phyloP scores from a whole-genome alignment of 352 stramenopile species.

The Phytophthora sp. region DNA sequence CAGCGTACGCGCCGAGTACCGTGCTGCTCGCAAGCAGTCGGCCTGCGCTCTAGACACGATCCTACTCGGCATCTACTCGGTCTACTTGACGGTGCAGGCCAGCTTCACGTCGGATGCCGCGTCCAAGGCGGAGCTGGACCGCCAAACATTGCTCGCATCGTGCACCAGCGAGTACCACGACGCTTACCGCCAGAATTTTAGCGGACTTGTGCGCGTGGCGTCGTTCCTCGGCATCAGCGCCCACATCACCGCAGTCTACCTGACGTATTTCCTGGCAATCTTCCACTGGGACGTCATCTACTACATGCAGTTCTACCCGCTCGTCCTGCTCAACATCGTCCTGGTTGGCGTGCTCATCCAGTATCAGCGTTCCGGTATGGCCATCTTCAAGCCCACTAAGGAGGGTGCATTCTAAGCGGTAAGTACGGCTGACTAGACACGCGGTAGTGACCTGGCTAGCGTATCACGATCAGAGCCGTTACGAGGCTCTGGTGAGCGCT shows the following conservation, averaged over 20 bases:
- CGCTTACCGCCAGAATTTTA: conserved; percentile 64
- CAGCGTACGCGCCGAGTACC: conserved; percentile 76
- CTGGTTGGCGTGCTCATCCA: conserved; percentile 55
- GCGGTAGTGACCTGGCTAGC: conserved; percentile 9
- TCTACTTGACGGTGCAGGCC: conserved; percentile 73
- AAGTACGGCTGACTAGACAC: conserved; percentile 13
- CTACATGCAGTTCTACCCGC: conserved; percentile 83
- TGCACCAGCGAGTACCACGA: conserved; percentile 70
- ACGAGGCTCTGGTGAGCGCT: conserved; percentile 7
- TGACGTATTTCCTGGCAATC: conserved; percentile 72
- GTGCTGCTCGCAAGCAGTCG: conserved; percentile 65
- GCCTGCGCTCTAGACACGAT: conserved; percentile 69
- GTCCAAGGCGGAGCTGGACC: conserved; percentile 61
- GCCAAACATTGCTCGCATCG: conserved; percentile 61
- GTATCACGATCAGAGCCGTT: not conserved
- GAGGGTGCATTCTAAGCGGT: conserved; percentile 39
- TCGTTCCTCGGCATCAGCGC: conserved; percentile 87
- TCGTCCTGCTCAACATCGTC: conserved; percentile 69
- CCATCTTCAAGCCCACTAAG: conserved; percentile 48
- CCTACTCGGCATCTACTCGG: conserved; percentile 78
- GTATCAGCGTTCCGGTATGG: conserved; percentile 77
- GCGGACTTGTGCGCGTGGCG: conserved; percentile 65
- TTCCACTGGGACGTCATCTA: conserved; percentile 78
- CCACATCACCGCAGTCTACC: conserved; percentile 74
- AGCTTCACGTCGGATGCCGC: conserved; percentile 72